phyloP scores from a whole-genome alignment of 2,329 filamentous ascomycete genomes.

The Cryphonectria carpinicola region DNA sequence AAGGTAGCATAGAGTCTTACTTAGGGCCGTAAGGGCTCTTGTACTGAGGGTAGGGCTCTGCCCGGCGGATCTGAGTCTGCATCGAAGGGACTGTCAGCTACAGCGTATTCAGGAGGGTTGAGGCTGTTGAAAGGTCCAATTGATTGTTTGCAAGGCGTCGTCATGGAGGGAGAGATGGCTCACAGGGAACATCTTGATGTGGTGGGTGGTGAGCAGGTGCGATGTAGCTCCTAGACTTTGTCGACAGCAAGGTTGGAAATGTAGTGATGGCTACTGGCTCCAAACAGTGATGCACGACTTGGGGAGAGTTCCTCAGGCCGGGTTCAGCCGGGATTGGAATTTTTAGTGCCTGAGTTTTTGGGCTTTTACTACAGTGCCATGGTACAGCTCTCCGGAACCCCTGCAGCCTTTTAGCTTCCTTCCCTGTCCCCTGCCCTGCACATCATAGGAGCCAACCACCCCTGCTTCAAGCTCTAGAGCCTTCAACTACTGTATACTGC shows the following conservation, averaged over 20 bases:
- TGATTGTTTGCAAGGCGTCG: neutral
- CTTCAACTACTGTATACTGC: neutral
- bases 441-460: neutral
- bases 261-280: conserved; percentile 25
- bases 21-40: conserved; percentile 69
- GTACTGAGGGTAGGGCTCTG: conserved; percentile 47
- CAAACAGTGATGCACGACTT: conserved; percentile 25
- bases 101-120: conserved; percentile 26
- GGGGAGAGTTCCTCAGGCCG: conserved; percentile 18
- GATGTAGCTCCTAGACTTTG: conserved; percentile 35
- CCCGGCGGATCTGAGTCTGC: conserved; percentile 52
- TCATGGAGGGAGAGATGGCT: conserved; percentile 7
- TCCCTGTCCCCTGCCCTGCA: neutral
- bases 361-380: neutral
- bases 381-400: conserved; percentile 1
- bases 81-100: conserved; percentile 34
- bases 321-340: conserved; percentile 26
- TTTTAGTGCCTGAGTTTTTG: conserved; percentile 27
- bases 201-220: conserved; percentile 27
- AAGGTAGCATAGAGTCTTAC: conserved; percentile 49
- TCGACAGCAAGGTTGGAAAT: conserved; percentile 30
- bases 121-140: conserved; percentile 3
- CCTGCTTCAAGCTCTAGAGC: conserved; percentile 5
- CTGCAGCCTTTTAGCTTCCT: conserved; percentile 8
- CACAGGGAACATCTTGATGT: conserved; percentile 39